Evolutionary conservation across 805 yeast genomes (phyloP), one percentile per base, ranked within the genome.

Genomic region (Candida adriatica): DNA sequence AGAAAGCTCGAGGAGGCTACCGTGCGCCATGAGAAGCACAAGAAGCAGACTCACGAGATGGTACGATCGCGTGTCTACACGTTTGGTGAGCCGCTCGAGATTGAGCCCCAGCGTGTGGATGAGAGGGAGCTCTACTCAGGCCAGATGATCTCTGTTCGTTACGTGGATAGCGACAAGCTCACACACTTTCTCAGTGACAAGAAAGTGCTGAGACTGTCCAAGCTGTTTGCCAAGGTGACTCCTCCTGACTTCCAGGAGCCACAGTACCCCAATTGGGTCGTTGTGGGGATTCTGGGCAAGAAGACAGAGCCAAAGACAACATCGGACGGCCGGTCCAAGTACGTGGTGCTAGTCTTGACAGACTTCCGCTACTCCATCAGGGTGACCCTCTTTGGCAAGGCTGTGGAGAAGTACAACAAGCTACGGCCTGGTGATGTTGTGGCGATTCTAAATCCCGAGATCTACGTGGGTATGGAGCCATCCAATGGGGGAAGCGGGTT

Each of bases 231-330:
- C 2, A 75, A 77, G 41, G 75, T 87, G 2, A 42, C 53, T 18
- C 79, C 92, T 2, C 92, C 95, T 0, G 62, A 71, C 14, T 87
- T 70, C 48, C 51, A 57, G 6, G 81, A 81, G 28, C 95, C 95
- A 0, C 57, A 59, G 20, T 78, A 79, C 46, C 57, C 79, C 4
- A 87, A 88, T 49, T 87, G 86, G 81, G 78, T 79, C n/a, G 68
- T 77, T 2, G 47, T 79, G n/a, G 96, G 94, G 1, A 64, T 83
- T 3, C 61, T 88, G 0, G 59, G 74, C 5, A 48, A 52, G 14
- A 86, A 86, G 47, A 60, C 75, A 5, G 71, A 64, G 6, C 65
- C 79, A 4, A 63, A 66, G 40, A 53, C 58, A 4, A 61, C 83
- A 0, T 41, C 64, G 10, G 59, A 48, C 5, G 45, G 45, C 0